Base-by-base conservation (phyloP, 257 asterid species). In the Mitragyna speciosa region DNA sequence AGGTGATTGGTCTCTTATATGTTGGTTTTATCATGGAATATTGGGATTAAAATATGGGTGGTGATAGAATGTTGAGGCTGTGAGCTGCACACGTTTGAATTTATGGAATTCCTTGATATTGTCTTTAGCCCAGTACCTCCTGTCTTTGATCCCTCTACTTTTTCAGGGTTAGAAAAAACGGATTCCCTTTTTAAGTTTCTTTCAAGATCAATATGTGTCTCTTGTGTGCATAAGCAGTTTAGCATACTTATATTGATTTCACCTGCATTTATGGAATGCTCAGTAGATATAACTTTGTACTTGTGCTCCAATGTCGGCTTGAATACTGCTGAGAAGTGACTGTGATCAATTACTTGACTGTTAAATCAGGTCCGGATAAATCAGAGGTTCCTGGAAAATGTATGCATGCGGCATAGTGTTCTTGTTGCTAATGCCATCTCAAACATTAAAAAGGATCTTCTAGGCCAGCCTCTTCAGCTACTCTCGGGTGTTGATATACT, bases 401-500 rank as follows among this genome's bases (percentile, higher is more conserved):
- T 96, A 76, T 91, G 85, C 65, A 88, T 89, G 96, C 89, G 93
- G 83, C 95, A 94, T 47, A 96, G 97, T 82, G 94, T 92, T 86
- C 92, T 96, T 73, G 86, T 87, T 84, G 83, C 94, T 70, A 94
- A 90, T 77, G 94, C 97, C 80, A 85, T 89, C 86, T 89, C 97
- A 30, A 96, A 94, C 84, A 86, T 96, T 45, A 94, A 86, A 85
- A 96, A 94, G 94, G 99, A 96, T 88, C 84, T 96, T 78, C 97
- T 96, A 78, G 89, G 99, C 92, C 99, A 92, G 79, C 99, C 99
- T 45, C 85, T 96, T 80, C 99, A 96, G 85, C 91, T 96, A 84
- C 98, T 96, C 66, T 96, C 99, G 3, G 99, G 99, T 80, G 97
- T 96, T 82, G 99, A 96, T 87, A 96, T 96, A 82, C 89, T 96